Evolutionary conservation across 2,329 filamentous ascomycete genomes (phyloP), one percentile per base, ranked within the genome.

Genomic region (Myriosclerotinia curreyana): DNA sequence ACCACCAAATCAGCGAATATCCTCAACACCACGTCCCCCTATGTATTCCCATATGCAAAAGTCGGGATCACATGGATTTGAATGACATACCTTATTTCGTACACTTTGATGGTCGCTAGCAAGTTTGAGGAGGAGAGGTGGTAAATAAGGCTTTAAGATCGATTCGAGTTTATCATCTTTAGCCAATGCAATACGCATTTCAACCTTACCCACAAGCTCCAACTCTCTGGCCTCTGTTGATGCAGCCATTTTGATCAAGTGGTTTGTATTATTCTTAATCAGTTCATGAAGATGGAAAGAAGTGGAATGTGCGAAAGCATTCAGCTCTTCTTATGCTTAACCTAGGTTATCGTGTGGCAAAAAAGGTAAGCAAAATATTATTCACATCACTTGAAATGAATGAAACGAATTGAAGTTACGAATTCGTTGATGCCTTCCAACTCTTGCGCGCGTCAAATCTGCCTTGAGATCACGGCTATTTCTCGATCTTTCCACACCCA

Each of bases 71-170:
- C 62, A 44, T 62, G 44, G 28, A 51, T 38, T 14, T 54, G 12
- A 12, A 49, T 6, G 42, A 12, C 58, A 22, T 74, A 87, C 86
- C 79, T 94, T 95, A 71, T 88, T 88, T 71, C 94, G 86, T 36
- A 98, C 95, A 52, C 86, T 82, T 59, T 86, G 82, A 77, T 93
- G 86, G 31, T 92, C 89, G 55, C 93, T 97, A 40, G 83, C 87
- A 40, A 96, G 86, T 75, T 98, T 98, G 65, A 97, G 81, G 3
- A 99, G 83, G 14, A 98, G 78, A 0, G 94, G 89, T 4, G 90
- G 80, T 34, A 99, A 81, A 73, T 94, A 97, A 50, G 84, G 87
- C 72, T 89, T 86, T 22, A 99, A 81, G 20, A 95, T 80, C 31
- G 86, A 79, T 74, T 94, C 86, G 1, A 99, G 84, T 77, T 94